phyloP scores from a whole-genome alignment of 345 rosid genomes.

The Kandelia obovata region DNA sequence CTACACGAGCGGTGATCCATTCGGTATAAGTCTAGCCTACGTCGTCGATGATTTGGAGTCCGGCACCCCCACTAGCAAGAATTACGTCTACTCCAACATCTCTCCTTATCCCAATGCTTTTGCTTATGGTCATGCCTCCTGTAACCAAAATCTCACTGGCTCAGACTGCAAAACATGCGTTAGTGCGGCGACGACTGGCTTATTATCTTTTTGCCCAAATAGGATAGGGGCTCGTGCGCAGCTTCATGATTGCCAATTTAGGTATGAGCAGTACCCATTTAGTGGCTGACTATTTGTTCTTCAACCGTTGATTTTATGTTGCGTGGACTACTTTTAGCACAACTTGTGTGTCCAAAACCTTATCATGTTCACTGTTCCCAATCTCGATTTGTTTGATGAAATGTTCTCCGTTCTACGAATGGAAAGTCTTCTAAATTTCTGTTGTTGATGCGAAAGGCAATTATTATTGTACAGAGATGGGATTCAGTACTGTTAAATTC shows the following conservation, averaged over 20 bases:
- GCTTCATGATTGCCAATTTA: slow-evolving; percentile 46
- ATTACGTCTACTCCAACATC: slow-evolving; percentile 42
- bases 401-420: no score
- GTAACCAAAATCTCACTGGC: slow-evolving; percentile 38
- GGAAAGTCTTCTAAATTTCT: no score
- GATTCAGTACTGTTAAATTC: no score
- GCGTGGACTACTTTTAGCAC: no score
- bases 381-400: no score
- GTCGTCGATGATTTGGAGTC: slow-evolving; percentile 33
- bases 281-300: no score
- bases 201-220: slow-evolving; percentile 34
- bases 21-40: slow-evolving; percentile 32
- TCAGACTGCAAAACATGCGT: slow-evolving; percentile 43
- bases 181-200: slow-evolving; percentile 35
- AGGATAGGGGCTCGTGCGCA: slow-evolving; percentile 48
- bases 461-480: no score
- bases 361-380: no score
- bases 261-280: slow-evolving; percentile 65
- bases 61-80: slow-evolving; percentile 26
- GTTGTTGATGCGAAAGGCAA: no score
- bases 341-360: no score
- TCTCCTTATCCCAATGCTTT: slow-evolving; percentile 59
- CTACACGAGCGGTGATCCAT: slow-evolving; percentile 45
- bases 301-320: no score
- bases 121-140: slow-evolving; percentile 54